A percentile compares a stretch with the other conserved stretches of the same genome.
phyloP scores from a whole-genome alignment of 441 rosid species.

The Pelargonium myrrhifolium region DNA sequence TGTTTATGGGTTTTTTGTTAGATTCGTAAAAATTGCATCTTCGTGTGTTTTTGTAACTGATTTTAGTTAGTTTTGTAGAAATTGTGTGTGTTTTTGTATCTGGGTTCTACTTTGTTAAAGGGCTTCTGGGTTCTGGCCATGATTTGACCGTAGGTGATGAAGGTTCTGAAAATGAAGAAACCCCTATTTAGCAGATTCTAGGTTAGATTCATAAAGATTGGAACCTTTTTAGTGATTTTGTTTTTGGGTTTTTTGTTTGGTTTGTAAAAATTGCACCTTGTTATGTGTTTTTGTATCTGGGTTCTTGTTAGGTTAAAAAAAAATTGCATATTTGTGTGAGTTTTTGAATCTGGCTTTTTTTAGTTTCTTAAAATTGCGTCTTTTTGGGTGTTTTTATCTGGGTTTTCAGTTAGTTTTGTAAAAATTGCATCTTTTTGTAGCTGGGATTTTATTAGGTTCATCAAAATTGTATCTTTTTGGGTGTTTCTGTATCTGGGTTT shows the following conservation, averaged over 20 bases:
- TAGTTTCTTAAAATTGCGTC: background rate
- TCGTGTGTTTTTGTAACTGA: too few species aligned
- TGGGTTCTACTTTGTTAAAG: slow-evolving; percentile 80
- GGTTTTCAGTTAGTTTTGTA: background rate
- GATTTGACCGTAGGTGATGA: slow-evolving; percentile 72
- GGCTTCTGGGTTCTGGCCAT: slow-evolving; percentile 72
- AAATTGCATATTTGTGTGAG: background rate
- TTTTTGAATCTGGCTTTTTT: background rate
- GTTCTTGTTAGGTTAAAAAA: too few species aligned
- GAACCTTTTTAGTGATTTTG: background rate
- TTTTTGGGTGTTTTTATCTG: too few species aligned
- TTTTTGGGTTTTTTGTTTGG: background rate
- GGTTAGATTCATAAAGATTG: slow-evolving; percentile 28
- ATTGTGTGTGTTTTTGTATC: too few species aligned
- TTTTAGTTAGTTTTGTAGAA: too few species aligned
- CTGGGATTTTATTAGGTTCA: too few species aligned
- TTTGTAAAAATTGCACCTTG: too few species aligned
- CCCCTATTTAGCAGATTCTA: slow-evolving; percentile 79
- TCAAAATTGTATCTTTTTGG: background rate
- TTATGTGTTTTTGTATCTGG: too few species aligned
- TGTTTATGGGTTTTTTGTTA: background rate
- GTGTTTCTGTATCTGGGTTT: slow-evolving; percentile 35
- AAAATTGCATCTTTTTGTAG: too few species aligned
- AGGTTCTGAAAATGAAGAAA: slow-evolving; percentile 82
- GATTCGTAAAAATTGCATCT: too few species aligned